A percentile compares a stretch with the other conserved stretches of the same genome.
phyloP scores from a whole-genome alignment of 2,329 filamentous ascomycete species.

The Penicillium sp. region DNA sequence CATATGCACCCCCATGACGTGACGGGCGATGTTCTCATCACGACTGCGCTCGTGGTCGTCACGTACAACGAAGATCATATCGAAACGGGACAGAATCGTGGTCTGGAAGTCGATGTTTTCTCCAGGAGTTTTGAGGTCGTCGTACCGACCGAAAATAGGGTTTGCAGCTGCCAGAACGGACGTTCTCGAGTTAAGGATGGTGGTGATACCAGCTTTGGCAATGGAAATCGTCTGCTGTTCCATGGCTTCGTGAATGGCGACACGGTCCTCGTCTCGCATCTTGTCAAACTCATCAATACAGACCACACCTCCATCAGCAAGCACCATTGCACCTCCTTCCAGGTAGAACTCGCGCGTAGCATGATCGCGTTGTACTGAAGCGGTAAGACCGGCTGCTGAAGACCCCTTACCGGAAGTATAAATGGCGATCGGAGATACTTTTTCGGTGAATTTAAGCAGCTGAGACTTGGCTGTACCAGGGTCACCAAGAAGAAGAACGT shows the following conservation, averaged over 20 bases:
- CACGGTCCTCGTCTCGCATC: conserved; percentile 97
- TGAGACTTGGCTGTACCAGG: conserved; percentile 98
- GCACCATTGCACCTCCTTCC: conserved; percentile 97
- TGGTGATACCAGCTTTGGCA: conserved; percentile 97
- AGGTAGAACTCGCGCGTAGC: conserved; percentile 95
- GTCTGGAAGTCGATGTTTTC: conserved; percentile 99
- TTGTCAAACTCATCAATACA: conserved; percentile 99
- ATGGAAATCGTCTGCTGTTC: conserved; percentile 99
- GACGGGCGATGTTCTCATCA: conserved; percentile 91
- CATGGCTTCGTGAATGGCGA: conserved; percentile 99
- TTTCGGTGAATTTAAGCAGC: conserved; percentile 95
- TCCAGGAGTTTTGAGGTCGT: conserved; percentile 95
- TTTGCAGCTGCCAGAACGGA: conserved; percentile 96
- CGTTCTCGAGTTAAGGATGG: conserved; percentile 93
- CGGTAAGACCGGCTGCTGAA: conserved; percentile 94
- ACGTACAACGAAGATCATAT: conserved; percentile 99
- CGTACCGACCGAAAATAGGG: conserved; percentile 96
- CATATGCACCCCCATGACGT: conserved; percentile 98
- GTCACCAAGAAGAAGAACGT: conserved; percentile 93
- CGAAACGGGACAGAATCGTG: conserved; percentile 95
- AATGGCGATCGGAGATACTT: conserved; percentile 93
- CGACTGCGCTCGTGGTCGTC: conserved; percentile 90
- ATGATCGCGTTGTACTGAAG: conserved; percentile 91
- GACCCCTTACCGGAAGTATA: conserved; percentile 99
- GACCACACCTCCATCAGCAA: conserved; percentile 94